phyloP scores from a whole-genome alignment of 2,329 filamentous ascomycete species.

The Arthrobotrys musiformis region DNA sequence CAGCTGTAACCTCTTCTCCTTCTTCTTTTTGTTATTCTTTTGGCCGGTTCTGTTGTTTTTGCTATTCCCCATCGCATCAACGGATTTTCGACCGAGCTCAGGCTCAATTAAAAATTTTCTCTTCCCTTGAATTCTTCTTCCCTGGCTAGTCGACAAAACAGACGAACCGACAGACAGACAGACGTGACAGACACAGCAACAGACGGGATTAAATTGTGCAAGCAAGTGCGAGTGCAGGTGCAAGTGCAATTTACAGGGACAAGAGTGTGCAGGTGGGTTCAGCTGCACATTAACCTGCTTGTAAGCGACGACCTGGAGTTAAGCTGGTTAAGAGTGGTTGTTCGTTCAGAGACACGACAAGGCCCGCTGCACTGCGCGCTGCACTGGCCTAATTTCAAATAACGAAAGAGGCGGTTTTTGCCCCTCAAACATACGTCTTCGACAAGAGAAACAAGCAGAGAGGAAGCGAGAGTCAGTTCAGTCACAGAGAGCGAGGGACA shows the following conservation, averaged over 20 bases:
- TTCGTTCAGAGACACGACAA: conserved; percentile 14
- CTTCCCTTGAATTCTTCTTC: conserved; percentile 4
- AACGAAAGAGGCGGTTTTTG: not conserved
- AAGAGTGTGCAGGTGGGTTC: conserved; percentile 1
- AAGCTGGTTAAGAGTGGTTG: conserved; percentile 11
- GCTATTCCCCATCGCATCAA: not conserved
- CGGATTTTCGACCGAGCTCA: conserved; percentile 20
- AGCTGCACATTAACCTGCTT: conserved; percentile 8
- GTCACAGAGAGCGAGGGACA: not conserved
- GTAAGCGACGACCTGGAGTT: conserved; percentile 21
- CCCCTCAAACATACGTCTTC: conserved; percentile 7
- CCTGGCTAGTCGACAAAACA: not conserved
- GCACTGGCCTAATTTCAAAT: conserved; percentile 21
- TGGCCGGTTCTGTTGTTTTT: not conserved
- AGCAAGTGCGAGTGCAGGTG: not conserved
- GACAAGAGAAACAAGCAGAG: not conserved
- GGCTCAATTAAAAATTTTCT: not conserved
- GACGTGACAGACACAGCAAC: not conserved
- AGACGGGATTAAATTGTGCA: not conserved
- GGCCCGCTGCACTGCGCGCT: not conserved
- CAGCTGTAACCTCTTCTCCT: not conserved
- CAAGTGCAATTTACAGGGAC: conserved; percentile 5
- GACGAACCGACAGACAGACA: too few relatives aligned
- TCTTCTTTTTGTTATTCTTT: not conserved
- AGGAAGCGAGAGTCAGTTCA: not conserved